These are phyloP conservation scores for Termitomyces sp. DNA, from an alignment of 768 basidiomycete species.

Conservation along the genomic window DNA sequence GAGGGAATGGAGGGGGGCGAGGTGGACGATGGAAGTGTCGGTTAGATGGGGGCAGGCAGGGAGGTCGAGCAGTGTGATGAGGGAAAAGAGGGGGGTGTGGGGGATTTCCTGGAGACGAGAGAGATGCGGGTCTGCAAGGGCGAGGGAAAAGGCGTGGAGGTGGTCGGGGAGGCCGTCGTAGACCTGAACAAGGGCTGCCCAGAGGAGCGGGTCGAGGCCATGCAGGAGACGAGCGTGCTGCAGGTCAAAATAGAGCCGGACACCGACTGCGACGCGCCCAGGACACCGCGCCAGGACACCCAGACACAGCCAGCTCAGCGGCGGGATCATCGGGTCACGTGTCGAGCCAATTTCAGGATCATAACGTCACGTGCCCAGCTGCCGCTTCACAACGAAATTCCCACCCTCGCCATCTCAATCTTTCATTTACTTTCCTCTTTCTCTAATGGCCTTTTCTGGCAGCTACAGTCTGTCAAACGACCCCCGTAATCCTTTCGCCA, in stretches of 20 bases:
- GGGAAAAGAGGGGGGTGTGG: constrained; percentile 49
- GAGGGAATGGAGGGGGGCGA: constrained; percentile 50
- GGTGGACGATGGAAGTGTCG: constrained; percentile 47
- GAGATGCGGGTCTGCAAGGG: constrained; percentile 50
- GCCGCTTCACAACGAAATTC: constrained; percentile 9
- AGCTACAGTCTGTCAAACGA: constrained; percentile 20
- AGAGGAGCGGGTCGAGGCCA: constrained; percentile 54
- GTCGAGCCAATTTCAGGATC: too few species aligned
- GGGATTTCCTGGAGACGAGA: constrained; percentile 55
- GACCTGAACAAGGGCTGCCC: constrained; percentile 59
- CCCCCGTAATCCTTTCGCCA: constrained; percentile 25
- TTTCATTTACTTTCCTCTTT: constrained; percentile 15
- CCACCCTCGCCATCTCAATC: constrained; percentile 9
- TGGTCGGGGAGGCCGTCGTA: constrained; percentile 46
- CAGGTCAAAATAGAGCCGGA: constrained; percentile 14
- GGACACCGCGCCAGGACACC: constrained; percentile 35
- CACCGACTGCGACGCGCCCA: constrained; percentile 36
- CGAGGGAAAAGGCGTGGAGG: constrained; percentile 37
- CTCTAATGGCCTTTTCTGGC: constrained; percentile 19
- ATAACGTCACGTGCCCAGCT: not conserved
- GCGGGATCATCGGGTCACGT: constrained; percentile 26
- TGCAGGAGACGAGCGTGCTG: constrained; percentile 23
- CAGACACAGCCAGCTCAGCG: constrained; percentile 51
- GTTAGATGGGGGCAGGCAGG: constrained; percentile 49
- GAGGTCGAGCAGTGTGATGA: constrained; percentile 62